phyloP scores from a whole-genome alignment of 495 filamentous ascomycete species.

The Lasiosphaeris hirsuta region DNA sequence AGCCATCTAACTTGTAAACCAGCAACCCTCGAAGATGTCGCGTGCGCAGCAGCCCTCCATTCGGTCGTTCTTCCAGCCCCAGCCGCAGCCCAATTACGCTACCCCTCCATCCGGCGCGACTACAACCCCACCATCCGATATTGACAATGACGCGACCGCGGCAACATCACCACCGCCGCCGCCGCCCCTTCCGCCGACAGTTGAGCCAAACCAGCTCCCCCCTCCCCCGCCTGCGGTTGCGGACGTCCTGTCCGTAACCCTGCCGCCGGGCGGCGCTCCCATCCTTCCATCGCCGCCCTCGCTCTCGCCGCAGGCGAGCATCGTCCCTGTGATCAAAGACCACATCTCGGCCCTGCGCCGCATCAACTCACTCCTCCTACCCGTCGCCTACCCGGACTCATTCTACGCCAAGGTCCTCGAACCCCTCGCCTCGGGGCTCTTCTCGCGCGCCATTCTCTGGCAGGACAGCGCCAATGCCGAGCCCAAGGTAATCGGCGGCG shows the following conservation, averaged over 20 bases:
- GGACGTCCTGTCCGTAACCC: constrained; percentile 7
- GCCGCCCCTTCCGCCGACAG: constrained; percentile 13
- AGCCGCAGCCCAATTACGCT: constrained; percentile 18
- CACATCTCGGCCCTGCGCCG: constrained; percentile 73
- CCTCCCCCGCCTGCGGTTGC: constrained; percentile 19
- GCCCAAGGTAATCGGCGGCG: constrained; percentile 71
- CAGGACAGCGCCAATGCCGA: constrained; percentile 33
- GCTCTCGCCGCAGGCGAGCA: constrained; percentile 49
- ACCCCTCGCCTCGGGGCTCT: constrained; percentile 59
- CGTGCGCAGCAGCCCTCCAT: constrained; percentile 43
- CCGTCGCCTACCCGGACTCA: constrained; percentile 78
- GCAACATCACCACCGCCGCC: constrained; percentile 23
- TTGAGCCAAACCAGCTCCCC: constrained; percentile 13
- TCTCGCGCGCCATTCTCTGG: constrained; percentile 74
- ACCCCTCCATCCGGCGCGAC: constrained; percentile 22
- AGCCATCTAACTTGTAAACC: too few species aligned
- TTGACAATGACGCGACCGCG: constrained; percentile 5
- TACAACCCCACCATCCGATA: constrained; percentile 12
- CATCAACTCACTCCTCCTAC: constrained; percentile 80
- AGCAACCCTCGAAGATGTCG: too few species aligned
- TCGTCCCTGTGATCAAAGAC: constrained; percentile 55
- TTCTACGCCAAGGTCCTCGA: constrained; percentile 80
- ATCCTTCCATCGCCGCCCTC: constrained; percentile 28
- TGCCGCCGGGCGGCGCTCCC: constrained; percentile 38
- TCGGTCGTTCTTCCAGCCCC: constrained; percentile 43